phyloP scores from a whole-genome alignment of 2,329 filamentous ascomycete genomes.

The Pleoardoris graminearum region DNA sequence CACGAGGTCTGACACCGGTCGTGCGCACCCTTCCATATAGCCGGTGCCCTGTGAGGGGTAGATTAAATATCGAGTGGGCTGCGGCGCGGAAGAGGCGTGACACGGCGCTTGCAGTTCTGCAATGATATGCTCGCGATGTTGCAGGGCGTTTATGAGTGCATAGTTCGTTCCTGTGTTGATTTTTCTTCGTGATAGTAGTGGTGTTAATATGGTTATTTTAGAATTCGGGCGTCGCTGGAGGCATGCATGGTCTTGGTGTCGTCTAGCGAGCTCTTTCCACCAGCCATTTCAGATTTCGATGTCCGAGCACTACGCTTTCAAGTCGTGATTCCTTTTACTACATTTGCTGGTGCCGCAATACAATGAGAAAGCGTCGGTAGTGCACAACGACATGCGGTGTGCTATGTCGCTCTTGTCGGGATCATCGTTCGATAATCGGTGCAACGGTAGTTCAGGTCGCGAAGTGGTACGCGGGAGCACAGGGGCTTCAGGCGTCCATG shows the following conservation, averaged over 20 bases:
- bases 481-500: slow-evolving; percentile 8
- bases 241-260: not conserved
- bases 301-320: no score
- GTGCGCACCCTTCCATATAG: slow-evolving; percentile 12
- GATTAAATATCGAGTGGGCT: slow-evolving; percentile 12
- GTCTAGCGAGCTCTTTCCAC: not conserved
- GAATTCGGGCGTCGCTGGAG: not conserved
- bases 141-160: slow-evolving; percentile 10
- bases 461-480: slow-evolving; percentile 3
- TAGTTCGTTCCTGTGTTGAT: not conserved
- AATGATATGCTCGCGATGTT: slow-evolving; percentile 5
- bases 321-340: no score
- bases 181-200: not conserved
- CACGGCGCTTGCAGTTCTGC: slow-evolving; percentile 20
- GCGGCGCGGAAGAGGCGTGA: slow-evolving; percentile 9
- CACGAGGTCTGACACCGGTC: slow-evolving; percentile 18
- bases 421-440: not conserved
- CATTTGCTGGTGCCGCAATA: not conserved
- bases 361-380: not conserved
- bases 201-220: slow-evolving; percentile 5
- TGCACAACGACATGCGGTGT: slow-evolving; percentile 6
- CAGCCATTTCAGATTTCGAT: no score
- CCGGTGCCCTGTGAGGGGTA: slow-evolving; percentile 11
- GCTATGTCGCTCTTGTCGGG: not conserved
- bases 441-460: not conserved